Evolutionary conservation across 2,329 filamentous ascomycete genomes (phyloP).

Genomic region (Hypoxylon sp.): DNA sequence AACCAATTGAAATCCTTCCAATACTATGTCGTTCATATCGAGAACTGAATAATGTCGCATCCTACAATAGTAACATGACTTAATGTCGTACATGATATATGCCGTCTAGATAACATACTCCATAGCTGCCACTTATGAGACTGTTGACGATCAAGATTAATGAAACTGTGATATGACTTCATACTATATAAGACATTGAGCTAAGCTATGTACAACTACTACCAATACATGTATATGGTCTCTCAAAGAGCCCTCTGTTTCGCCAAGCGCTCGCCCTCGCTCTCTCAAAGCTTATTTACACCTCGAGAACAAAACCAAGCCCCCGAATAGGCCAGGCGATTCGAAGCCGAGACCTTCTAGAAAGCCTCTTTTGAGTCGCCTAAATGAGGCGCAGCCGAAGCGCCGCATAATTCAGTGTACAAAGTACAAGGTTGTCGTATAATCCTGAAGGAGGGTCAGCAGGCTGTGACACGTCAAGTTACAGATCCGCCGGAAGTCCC

Average conservation of each 20-base stretch:
- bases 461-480: slow-evolving; percentile 36
- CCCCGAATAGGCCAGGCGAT: background rate
- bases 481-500: slow-evolving; percentile 27
- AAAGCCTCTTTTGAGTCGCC: background rate
- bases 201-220: background rate
- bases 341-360: slow-evolving; percentile 4
- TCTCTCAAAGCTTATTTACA: background rate
- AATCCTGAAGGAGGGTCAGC: slow-evolving; percentile 16
- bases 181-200: background rate
- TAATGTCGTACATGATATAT: background rate
- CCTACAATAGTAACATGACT: background rate
- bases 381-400: slow-evolving; percentile 1
- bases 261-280: background rate
- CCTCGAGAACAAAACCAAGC: background rate
- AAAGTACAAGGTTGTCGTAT: background rate
- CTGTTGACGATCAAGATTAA: background rate
- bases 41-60: background rate
- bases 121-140: background rate
- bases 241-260: background rate
- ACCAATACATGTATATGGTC: background rate
- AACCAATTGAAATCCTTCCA: background rate
- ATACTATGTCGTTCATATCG: background rate
- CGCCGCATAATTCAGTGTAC: background rate
- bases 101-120: background rate
- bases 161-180: background rate